phyloP scores from a whole-genome alignment of 768 basidiomycete genomes.

The Leccinum olivaceopallidum region DNA sequence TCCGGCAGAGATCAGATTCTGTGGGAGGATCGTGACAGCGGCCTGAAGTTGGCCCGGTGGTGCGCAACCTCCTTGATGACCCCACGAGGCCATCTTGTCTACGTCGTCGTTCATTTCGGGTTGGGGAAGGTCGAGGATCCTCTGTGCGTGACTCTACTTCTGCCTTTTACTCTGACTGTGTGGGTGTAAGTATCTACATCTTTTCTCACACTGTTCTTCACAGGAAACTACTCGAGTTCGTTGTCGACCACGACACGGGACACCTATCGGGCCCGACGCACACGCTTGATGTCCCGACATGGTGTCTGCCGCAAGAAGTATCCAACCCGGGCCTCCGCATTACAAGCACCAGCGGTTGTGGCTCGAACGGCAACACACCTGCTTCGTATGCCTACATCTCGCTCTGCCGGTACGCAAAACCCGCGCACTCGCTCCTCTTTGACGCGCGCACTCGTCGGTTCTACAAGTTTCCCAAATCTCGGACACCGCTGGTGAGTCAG shows the following conservation, averaged over 20 bases:
- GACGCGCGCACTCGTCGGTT: constrained; percentile 13
- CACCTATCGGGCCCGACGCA: constrained; percentile 5
- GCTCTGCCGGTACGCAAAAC: no score
- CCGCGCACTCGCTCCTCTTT: constrained; percentile 22
- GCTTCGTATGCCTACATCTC: constrained; percentile 14
- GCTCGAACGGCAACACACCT: constrained; percentile 6
- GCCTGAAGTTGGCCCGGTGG: constrained; percentile 2
- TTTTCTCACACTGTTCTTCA: not conserved
- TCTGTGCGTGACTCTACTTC: constrained; percentile 11
- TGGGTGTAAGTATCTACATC: no score
- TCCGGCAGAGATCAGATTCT: constrained; percentile 12
- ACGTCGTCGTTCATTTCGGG: constrained; percentile 13
- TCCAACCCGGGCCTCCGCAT: constrained; percentile 11
- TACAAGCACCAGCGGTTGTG: not conserved
- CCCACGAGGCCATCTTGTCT: constrained; percentile 12
- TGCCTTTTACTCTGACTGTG: not conserved
- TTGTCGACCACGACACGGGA: constrained; percentile 19
- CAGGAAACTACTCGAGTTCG: constrained; percentile 22
- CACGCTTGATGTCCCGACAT: constrained; percentile 13
- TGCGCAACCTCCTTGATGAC: constrained; percentile 10
- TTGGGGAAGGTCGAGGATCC: constrained; percentile 11
- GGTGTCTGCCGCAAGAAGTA: constrained; percentile 8
- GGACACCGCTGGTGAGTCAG: constrained; percentile 10
- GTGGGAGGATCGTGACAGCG: constrained; percentile 14
- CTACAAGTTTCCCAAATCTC: constrained; percentile 20